Base-by-base conservation (phyloP, 139 green algal genomes). In the Volvox africanus region DNA sequence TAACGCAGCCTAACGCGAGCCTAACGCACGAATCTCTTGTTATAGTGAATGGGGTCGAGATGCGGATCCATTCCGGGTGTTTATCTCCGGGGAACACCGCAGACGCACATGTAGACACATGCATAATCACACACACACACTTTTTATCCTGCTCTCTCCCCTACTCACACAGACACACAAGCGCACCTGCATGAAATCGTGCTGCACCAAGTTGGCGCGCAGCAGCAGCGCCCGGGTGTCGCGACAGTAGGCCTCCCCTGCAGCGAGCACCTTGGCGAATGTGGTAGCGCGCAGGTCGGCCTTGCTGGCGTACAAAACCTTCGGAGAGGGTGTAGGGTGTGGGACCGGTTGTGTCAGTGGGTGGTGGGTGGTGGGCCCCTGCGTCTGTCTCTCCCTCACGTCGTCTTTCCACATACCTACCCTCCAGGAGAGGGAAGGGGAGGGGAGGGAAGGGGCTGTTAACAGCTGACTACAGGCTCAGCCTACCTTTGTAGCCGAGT, bases 141-240 rank as follows among this genome's bases (percentile, higher is more conserved):
- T n/a, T n/a, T n/a, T n/a, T n/a, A n/a, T n/a, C n/a, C n/a, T n/a
- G n/a, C n/a, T n/a, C n/a, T n/a, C n/a, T 13, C 62, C 30, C 62
- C 0, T 32, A n/a, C 26, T 28, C 36, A 37, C 78, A 65, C 9
- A 5, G 21, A 16, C 21, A 73, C 65, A 24, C n/a, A n/a, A n/a
- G n/a, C n/a, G n/a, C 75, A 84, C 86, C 94, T 97, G 96, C 82
- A 98, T 89, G 28, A 98, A 75, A 77, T 99, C 96, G 85, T 98
- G 94, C 89, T 95, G 93, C 88, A 98, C 90, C 77, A 99, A 91
- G 75, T 89, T 96, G 26, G 96, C 95, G 16, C 97, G 90, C 83
- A 99, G 93, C 86, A 99, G 92, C 88, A 98, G 92, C 32, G 95
- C 94, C 0, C 93, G 89, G 0, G 94, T 97, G 68, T 98, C 94